These are phyloP conservation scores for Entomortierella chlamydospora DNA, from an alignment of 192 early-diverging fungal genomes.

Conservation along the genomic window DNA sequence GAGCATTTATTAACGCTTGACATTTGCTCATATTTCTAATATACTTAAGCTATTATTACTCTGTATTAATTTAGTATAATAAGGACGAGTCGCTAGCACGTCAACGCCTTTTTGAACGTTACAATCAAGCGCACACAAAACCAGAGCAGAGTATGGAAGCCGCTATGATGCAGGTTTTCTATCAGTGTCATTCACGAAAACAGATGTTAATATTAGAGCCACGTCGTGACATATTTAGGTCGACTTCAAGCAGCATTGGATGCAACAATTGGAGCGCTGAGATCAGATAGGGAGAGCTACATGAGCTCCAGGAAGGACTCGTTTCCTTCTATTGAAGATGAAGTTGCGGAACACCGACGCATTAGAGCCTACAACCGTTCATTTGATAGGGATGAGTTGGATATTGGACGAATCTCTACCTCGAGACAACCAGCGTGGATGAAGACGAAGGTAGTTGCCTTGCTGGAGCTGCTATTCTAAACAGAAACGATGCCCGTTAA, in stretches of 20 bases:
- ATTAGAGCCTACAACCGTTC: slow-evolving; percentile 21
- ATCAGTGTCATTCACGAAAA: background rate
- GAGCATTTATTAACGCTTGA: background rate
- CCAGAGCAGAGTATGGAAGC: slow-evolving; percentile 12
- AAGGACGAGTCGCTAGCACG: slow-evolving; percentile 38
- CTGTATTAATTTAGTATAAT: slow-evolving; percentile 14
- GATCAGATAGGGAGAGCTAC: slow-evolving; percentile 16
- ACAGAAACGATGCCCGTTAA: no score
- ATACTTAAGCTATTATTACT: background rate
- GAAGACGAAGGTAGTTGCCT: slow-evolving; percentile 22
- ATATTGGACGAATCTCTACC: background rate
- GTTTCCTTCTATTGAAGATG: slow-evolving; percentile 9
- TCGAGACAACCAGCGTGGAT: slow-evolving; percentile 32
- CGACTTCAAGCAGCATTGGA: slow-evolving; percentile 34
- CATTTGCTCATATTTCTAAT: background rate
- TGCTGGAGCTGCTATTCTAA: no score
- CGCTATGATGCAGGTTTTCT: background rate
- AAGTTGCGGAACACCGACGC: slow-evolving; percentile 13
- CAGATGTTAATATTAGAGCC: no score
- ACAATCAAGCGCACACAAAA: background rate
- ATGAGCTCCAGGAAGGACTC: slow-evolving; percentile 10
- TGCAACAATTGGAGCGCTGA: slow-evolving; percentile 36
- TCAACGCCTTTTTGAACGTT: slow-evolving; percentile 21
- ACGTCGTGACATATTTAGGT: background rate
- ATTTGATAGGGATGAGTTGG: slow-evolving; percentile 19